Percentiles rank a stretch among this genome's conserved stretches.
These are phyloP conservation scores for Solanum piurae DNA, from an alignment of 257 asterid species.

Conservation along the genomic window DNA sequence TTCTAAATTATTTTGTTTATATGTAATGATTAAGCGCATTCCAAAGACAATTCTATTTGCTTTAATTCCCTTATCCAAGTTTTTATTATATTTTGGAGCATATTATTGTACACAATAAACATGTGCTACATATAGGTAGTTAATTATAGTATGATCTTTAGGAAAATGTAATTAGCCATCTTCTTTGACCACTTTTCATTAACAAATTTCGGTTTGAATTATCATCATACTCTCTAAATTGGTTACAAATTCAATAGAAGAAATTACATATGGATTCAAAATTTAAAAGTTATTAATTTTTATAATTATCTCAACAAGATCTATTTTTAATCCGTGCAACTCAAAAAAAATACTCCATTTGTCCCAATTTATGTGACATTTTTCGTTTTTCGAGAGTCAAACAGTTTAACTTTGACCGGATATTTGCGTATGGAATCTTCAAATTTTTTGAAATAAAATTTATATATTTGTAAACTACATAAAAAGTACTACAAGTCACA, in stretches of 20 bases:
- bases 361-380: too few relatives aligned
- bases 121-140: neutral
- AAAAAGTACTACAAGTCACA: too few relatives aligned
- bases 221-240: neutral
- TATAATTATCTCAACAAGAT: neutral
- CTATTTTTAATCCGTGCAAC: neutral
- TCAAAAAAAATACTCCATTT: too few relatives aligned
- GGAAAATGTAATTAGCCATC: neutral
- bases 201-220: neutral
- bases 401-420: too few relatives aligned
- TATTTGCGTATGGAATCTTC: too few relatives aligned
- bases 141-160: neutral
- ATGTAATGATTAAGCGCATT: neutral
- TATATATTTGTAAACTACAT: too few relatives aligned
- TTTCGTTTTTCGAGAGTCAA: too few relatives aligned
- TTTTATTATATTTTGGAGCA: neutral
- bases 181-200: neutral
- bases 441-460: too few relatives aligned
- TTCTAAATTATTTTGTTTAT: neutral
- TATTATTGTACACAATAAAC: neutral
- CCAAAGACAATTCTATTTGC: neutral
- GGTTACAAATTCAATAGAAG: neutral
- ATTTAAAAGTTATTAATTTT: neutral
- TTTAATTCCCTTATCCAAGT: neutral
- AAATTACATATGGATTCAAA: neutral